These are phyloP conservation scores for Colletotrichum costaricense DNA, from an alignment of 2,329 filamentous ascomycete genomes.

Conservation along the genomic window DNA sequence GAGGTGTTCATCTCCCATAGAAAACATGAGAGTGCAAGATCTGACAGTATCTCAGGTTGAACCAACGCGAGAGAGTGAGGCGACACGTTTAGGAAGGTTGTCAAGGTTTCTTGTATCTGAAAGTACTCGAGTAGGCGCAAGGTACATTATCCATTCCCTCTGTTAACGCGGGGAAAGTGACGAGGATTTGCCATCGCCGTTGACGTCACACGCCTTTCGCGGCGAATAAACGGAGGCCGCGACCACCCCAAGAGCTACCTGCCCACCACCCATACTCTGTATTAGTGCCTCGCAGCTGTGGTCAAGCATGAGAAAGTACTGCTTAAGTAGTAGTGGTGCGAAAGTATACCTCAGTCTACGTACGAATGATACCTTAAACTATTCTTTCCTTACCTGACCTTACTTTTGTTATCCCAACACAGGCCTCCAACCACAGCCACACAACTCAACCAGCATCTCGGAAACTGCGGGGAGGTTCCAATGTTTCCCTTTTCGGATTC, in stretches of 20 bases:
- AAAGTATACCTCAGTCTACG: too few relatives aligned
- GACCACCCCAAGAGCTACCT: background rate
- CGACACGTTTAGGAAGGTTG: background rate
- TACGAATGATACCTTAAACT: background rate
- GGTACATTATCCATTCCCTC: background rate
- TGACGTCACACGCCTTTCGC: slow-evolving; percentile 25
- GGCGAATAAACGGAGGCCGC: background rate
- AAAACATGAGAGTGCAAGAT: background rate
- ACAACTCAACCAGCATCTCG: background rate
- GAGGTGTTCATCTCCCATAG: background rate
- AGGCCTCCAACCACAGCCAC: background rate
- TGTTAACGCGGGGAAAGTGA: background rate
- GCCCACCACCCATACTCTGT: background rate
- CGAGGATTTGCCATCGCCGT: slow-evolving; percentile 18
- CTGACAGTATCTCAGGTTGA: background rate
- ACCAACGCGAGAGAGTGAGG: background rate
- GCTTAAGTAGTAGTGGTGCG: too few relatives aligned
- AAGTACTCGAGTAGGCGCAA: background rate
- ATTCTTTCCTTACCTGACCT: background rate
- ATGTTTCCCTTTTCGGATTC: background rate
- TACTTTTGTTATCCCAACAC: background rate
- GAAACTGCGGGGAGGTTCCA: background rate
- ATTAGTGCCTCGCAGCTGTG: background rate
- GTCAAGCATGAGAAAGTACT: too few relatives aligned
- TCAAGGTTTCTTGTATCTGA: background rate